phyloP scores from a whole-genome alignment of 768 basidiomycete genomes.

The Lactarius pseudohatsudake region DNA sequence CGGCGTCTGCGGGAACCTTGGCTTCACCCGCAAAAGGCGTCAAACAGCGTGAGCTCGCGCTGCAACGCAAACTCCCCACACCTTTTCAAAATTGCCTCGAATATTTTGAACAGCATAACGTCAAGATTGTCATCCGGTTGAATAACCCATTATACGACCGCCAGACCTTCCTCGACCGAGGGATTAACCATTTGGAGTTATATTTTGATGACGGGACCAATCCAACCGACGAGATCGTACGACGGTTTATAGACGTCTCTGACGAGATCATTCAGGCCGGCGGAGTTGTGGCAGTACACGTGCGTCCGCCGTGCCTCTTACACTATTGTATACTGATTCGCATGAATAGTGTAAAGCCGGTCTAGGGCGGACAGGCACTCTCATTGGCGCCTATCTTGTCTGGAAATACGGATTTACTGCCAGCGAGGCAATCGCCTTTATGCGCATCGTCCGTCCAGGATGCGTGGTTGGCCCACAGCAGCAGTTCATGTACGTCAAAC shows the following conservation, averaged over 20 bases:
- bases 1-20: slow-evolving; percentile 40
- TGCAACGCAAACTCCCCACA: slow-evolving; percentile 74
- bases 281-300: slow-evolving; percentile 86
- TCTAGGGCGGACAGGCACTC: slow-evolving; percentile 90
- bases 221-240: slow-evolving; percentile 92
- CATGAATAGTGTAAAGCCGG: slow-evolving; percentile 86
- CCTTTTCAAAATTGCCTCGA: slow-evolving; percentile 90
- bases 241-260: slow-evolving; percentile 84
- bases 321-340: slow-evolving; percentile 22
- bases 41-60: slow-evolving; percentile 47
- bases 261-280: slow-evolving; percentile 76
- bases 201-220: slow-evolving; percentile 99
- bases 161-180: slow-evolving; percentile 74
- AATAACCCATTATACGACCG: slow-evolving; percentile 93
- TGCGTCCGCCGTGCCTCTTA: slow-evolving; percentile 42
- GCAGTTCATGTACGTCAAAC: slow-evolving; percentile 94
- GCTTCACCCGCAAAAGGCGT: slow-evolving; percentile 32
- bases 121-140: slow-evolving; percentile 90
- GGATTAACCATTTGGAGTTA: slow-evolving; percentile 86
- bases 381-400: slow-evolving; percentile 96
- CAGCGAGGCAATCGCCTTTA: slow-evolving; percentile 93
- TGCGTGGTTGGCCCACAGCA: slow-evolving; percentile 91
- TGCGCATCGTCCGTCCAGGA: slow-evolving; percentile 96
- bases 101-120: slow-evolving; percentile 83
- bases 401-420: slow-evolving; percentile 99